Conservation (phyloP, 257 asterid species). For the Solanum clarkiae region DNA sequence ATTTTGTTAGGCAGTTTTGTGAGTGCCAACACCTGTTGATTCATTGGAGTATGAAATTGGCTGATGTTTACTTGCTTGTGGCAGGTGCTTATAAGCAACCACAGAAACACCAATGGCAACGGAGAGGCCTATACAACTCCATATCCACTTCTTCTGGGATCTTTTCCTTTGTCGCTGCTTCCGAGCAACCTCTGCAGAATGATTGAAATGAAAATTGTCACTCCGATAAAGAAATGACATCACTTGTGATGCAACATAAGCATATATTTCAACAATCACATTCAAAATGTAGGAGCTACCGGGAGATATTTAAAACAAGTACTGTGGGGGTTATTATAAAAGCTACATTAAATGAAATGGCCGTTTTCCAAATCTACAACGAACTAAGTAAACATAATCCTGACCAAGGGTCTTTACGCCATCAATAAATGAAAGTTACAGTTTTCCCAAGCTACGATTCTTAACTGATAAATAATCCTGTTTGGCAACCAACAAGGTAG, state of each 20-base stretch:
- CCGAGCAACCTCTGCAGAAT: constrained; percentile 51
- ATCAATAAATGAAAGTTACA: neutral
- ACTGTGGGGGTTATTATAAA: neutral
- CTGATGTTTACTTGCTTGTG: constrained; percentile 17
- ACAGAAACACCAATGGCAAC: constrained; percentile 38
- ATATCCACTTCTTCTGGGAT: constrained; percentile 36
- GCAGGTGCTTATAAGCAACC: constrained; percentile 33
- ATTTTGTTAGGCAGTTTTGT: neutral
- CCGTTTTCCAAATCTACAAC: neutral
- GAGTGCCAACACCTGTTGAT: neutral
- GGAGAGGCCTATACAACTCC: constrained; percentile 54
- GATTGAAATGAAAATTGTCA: neutral
- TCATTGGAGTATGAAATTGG: neutral
- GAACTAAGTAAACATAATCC: neutral
- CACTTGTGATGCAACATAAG: neutral
- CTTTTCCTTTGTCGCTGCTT: constrained; percentile 45
- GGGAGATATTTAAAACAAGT: neutral
- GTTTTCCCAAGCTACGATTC: neutral
- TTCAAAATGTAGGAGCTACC: neutral
- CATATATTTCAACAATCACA: neutral
- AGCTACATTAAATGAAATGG: neutral
- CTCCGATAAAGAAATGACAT: neutral
- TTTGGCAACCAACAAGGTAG: neutral
- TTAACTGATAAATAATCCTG: neutral
- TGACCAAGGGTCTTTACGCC: neutral